These are phyloP conservation scores for Eimeria sp. DNA, from an alignment of 169 alveolate genomes.

Conservation along the genomic window DNA sequence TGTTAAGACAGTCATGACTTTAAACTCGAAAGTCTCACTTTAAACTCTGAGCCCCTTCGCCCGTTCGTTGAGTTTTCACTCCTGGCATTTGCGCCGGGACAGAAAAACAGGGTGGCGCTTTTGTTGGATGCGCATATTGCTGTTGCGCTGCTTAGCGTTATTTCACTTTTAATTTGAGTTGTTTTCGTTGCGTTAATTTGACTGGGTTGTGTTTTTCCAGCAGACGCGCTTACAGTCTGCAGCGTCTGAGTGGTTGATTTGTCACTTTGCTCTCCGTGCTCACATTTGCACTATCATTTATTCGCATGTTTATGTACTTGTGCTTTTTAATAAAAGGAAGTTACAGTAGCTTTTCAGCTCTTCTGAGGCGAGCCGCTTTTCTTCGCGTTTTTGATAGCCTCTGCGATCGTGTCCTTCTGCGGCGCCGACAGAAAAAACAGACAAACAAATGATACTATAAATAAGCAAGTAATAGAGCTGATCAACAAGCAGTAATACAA, in stretches of 20 bases:
- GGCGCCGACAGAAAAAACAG: background rate
- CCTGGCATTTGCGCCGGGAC: background rate
- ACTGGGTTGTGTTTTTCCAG: background rate
- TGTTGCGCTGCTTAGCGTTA: background rate
- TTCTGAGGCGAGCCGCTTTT: background rate
- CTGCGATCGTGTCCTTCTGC: conserved; percentile 10
- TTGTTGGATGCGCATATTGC: background rate
- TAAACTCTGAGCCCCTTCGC: background rate
- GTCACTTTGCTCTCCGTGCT: background rate
- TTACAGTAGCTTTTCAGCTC: background rate
- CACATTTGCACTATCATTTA: background rate
- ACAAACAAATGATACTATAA: background rate
- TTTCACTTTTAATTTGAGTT: background rate
- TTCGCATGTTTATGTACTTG: background rate
- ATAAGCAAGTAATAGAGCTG: no score
- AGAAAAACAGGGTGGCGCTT: conserved; percentile 7
- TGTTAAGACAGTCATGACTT: background rate
- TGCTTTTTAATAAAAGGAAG: background rate
- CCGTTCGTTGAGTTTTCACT: background rate
- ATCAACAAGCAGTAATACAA: no score
- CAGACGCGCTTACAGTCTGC: background rate
- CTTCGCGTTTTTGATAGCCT: background rate
- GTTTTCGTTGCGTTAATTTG: background rate
- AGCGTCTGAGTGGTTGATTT: background rate
- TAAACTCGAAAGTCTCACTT: background rate